Evolutionary conservation across 805 yeast species (phyloP).

Genomic region (Candida nitratophila): DNA sequence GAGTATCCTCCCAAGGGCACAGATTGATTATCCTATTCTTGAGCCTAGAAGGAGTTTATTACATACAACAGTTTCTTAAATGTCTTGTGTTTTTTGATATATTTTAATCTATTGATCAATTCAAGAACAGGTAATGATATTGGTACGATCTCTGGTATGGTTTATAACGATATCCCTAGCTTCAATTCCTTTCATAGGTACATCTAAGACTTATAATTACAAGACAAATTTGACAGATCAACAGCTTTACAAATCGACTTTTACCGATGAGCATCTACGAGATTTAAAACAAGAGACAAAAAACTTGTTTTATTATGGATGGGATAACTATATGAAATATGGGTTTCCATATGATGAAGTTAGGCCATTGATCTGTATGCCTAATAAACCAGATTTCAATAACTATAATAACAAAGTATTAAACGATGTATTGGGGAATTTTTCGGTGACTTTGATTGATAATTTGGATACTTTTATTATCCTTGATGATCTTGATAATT

Average conservation of each 20-base stretch:
- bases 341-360: conserved; percentile 86
- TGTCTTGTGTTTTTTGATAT: too few relatives aligned
- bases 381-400: conserved; percentile 56
- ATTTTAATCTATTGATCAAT: too few relatives aligned
- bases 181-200: background rate
- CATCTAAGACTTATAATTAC: conserved; percentile 2
- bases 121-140: background rate
- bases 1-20: too few relatives aligned
- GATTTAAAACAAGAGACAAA: conserved; percentile 37
- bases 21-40: too few relatives aligned
- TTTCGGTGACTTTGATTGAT: conserved; percentile 72
- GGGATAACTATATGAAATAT: conserved; percentile 56
- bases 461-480: conserved; percentile 73
- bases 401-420: conserved; percentile 48
- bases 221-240: conserved; percentile 11
- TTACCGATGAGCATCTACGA: conserved; percentile 16
- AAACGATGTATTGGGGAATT: conserved; percentile 84
- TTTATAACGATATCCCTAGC: background rate
- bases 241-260: conserved; percentile 6
- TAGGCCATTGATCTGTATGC: conserved; percentile 62
- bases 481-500: conserved; percentile 53
- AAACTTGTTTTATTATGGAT: conserved; percentile 63
- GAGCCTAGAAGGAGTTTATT: too few relatives aligned
- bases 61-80: too few relatives aligned
- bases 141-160: background rate